Conservation (phyloP, 1,139 yeast genomes). For the Candida buenavistaensis region DNA sequence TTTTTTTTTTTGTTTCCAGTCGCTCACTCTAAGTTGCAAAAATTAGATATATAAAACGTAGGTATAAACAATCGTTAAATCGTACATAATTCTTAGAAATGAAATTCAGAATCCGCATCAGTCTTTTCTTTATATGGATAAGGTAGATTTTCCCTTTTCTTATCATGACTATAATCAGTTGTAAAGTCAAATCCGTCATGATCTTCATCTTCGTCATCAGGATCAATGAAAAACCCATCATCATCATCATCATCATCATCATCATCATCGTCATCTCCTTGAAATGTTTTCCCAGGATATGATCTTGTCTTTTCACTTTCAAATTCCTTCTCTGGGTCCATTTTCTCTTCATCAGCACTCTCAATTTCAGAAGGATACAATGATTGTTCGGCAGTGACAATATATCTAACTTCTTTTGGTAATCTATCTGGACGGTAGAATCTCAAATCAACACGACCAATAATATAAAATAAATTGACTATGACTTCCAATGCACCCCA, state of each 20-base stretch:
- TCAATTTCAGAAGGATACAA: slow-evolving; percentile 14
- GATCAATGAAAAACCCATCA: slow-evolving; percentile 5
- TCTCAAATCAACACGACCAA: slow-evolving; percentile 69
- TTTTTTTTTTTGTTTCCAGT: neutral
- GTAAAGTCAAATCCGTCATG: slow-evolving; percentile 13
- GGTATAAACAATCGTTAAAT: too few relatives aligned
- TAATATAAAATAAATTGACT: slow-evolving; percentile 53
- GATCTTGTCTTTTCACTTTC: neutral
- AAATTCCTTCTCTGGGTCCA: neutral
- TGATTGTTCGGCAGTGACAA: slow-evolving; percentile 46
- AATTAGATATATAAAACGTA: neutral
- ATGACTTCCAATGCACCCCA: slow-evolving; percentile 64
- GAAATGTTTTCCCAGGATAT: neutral
- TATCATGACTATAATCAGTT: neutral
- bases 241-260: slow-evolving; percentile 7
- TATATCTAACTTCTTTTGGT: slow-evolving; percentile 38
- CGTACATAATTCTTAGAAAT: slow-evolving; percentile 11
- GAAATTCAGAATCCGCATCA: slow-evolving; percentile 14
- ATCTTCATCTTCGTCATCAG: slow-evolving; percentile 8
- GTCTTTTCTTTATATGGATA: slow-evolving; percentile 12
- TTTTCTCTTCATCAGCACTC: slow-evolving; percentile 7
- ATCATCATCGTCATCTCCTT: slow-evolving; percentile 4
- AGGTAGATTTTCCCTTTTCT: slow-evolving; percentile 5
- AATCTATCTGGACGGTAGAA: slow-evolving; percentile 74
- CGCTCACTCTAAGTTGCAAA: slow-evolving; percentile 1